phyloP scores from a whole-genome alignment of 1,139 yeast species.

The Hansenula sp. region DNA sequence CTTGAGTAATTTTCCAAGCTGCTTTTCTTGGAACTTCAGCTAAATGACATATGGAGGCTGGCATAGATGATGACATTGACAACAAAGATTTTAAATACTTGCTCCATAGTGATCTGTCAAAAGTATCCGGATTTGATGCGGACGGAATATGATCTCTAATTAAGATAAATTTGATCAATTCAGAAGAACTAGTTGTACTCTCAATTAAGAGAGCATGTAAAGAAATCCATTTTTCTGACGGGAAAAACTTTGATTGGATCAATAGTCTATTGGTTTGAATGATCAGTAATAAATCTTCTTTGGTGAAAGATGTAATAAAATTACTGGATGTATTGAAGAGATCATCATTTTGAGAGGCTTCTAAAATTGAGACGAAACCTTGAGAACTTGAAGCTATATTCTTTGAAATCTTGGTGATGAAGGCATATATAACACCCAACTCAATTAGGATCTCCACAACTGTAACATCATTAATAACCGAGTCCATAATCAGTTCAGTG shows the following conservation, averaged over 20 bases:
- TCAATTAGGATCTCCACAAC: constrained; percentile 75
- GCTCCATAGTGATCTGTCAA: constrained; percentile 62
- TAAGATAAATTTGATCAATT: constrained; percentile 53
- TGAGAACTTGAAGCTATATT: constrained; percentile 46
- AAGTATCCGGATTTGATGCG: constrained; percentile 42
- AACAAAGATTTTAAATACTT: constrained; percentile 58
- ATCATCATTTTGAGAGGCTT: constrained; percentile 31
- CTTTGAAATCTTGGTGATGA: constrained; percentile 51
- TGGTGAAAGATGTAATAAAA: constrained; percentile 26
- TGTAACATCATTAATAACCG: constrained; percentile 66
- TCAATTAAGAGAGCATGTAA: constrained; percentile 59
- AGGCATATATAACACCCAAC: constrained; percentile 55
- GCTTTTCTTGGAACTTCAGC: constrained; percentile 75
- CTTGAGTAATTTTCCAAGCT: constrained; percentile 59
- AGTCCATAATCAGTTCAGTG: constrained; percentile 63
- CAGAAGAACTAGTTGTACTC: constrained; percentile 55
- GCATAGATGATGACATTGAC: constrained; percentile 44
- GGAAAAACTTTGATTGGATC: constrained; percentile 58
- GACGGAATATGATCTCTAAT: constrained; percentile 52
- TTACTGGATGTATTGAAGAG: constrained; percentile 33
- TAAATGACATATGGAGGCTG: constrained; percentile 59
- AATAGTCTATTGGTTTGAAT: constrained; percentile 56
- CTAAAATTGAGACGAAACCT: constrained; percentile 34
- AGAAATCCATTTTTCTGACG: constrained; percentile 67
- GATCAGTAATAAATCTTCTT: constrained; percentile 28